Conservation (phyloP, 495 filamentous ascomycete species). For the Evernia prunastri region DNA sequence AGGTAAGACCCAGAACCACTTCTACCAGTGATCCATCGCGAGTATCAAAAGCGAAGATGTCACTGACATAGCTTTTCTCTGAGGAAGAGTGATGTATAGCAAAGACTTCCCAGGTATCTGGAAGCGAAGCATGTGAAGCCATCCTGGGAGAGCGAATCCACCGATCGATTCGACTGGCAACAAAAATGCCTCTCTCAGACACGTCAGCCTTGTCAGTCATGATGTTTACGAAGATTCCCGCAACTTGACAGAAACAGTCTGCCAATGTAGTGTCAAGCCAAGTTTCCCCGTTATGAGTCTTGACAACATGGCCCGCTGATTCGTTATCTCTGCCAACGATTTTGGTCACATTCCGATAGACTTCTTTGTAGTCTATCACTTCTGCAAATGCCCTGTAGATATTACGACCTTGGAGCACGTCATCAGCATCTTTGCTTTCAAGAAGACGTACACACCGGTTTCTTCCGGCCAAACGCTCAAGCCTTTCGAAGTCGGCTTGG, state of each 20-base stretch:
- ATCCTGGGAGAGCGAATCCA: slow-evolving; percentile 42
- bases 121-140: slow-evolving; percentile 20
- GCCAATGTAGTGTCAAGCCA: slow-evolving; percentile 37
- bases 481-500: slow-evolving; percentile 38
- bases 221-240: slow-evolving; percentile 47
- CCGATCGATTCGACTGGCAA: slow-evolving; percentile 42
- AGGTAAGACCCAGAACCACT: slow-evolving; percentile 47
- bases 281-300: slow-evolving; percentile 33
- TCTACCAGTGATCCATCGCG: slow-evolving; percentile 37
- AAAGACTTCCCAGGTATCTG: slow-evolving; percentile 41
- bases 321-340: slow-evolving; percentile 40
- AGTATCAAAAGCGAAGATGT: slow-evolving; percentile 49
- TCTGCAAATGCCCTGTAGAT: slow-evolving; percentile 44
- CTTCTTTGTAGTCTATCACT: slow-evolving; percentile 44
- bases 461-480: slow-evolving; percentile 38
- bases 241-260: slow-evolving; percentile 47
- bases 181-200: slow-evolving; percentile 46
- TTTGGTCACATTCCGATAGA: slow-evolving; percentile 41
- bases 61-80: slow-evolving; percentile 38
- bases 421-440: slow-evolving; percentile 35
- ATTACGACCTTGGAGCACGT: slow-evolving; percentile 44
- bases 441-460: slow-evolving; percentile 38
- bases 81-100: slow-evolving; percentile 34
- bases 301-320: slow-evolving; percentile 41
- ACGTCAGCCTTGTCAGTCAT: slow-evolving; percentile 40